Conservation (phyloP, 768 basidiomycete genomes). For the Hygrophoropsis aurantiaca region DNA sequence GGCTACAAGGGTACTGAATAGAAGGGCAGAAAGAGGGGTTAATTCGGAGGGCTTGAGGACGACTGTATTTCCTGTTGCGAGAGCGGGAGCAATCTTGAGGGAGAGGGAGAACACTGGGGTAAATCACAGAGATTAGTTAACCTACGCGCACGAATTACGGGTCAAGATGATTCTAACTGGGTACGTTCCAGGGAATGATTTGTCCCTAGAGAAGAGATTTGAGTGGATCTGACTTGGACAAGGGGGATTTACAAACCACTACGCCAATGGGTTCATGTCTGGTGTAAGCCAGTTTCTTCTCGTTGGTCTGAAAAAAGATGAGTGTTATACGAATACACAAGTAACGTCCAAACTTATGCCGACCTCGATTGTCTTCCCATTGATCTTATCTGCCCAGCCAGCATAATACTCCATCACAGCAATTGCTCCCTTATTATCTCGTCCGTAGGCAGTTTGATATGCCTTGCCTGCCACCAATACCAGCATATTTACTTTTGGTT, state of each 20-base stretch:
- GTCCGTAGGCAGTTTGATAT: slow-evolving; percentile 4
- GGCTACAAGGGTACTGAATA: slow-evolving; percentile 41
- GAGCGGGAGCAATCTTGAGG: slow-evolving; percentile 57
- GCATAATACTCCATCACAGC: slow-evolving; percentile 51
- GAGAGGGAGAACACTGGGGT: not conserved
- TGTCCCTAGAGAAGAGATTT: slow-evolving; percentile 29
- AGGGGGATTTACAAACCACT: slow-evolving; percentile 24
- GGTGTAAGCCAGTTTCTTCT: slow-evolving; percentile 56
- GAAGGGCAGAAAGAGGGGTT: slow-evolving; percentile 58
- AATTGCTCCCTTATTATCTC: slow-evolving; percentile 25
- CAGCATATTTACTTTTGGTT: no score
- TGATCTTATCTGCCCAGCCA: slow-evolving; percentile 61
- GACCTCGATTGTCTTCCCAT: slow-evolving; percentile 50
- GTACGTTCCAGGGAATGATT: slow-evolving; percentile 73
- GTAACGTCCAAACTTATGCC: not conserved
- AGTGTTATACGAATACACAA: slow-evolving; percentile 7
- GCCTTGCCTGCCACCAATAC: slow-evolving; percentile 18
- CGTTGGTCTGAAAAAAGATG: slow-evolving; percentile 45
- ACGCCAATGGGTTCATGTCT: slow-evolving; percentile 62
- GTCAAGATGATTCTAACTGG: no score
- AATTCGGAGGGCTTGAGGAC: slow-evolving; percentile 69
- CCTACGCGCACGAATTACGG: no score
- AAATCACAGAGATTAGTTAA: no score
- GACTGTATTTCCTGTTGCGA: slow-evolving; percentile 61
- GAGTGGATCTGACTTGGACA: slow-evolving; percentile 2